Base-by-base conservation (phyloP, 2,329 filamentous ascomycete genomes). In the Arthrobotrys iridis region DNA sequence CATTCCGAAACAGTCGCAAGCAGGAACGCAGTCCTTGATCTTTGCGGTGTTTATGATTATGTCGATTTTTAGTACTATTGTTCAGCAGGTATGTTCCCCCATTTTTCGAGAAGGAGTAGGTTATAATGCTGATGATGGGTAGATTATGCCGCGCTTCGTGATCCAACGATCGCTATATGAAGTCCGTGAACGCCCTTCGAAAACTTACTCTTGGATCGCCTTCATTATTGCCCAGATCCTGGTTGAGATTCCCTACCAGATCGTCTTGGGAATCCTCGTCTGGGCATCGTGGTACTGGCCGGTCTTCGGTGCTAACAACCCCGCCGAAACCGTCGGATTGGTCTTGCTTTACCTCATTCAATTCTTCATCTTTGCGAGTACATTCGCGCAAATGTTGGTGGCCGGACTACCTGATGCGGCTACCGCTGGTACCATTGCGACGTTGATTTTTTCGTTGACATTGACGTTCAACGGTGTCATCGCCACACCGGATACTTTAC, bases 221-320 rank as follows among this genome's bases (percentile, higher is more conserved):
- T 96, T 96, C 81, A 91, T 96, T 85, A 84, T 94, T 26, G 88
- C 90, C 70, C 91, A 93, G 82, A 91, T 96, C 77, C 83, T 93
- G 24, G 92, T 94, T 72, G 93, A 97, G 82, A 84, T 97, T 1
- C 92, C 93, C 0, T 97, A 91, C 89, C 93, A 96, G 81, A 87
- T 89, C 0, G 82, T 95, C 45, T 90, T 91, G 86, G 87, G 88
- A 2, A 85, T 89, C n/a, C 83, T 96, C 77, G 90, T 93, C 84
- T 96, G 85, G 84, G 86, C 92, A 80, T 89, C 86, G 81, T 94
- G 91, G 88, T 96, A 96, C 85, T 97, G 93, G 81, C 91, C 92
- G 0, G 87, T 96, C 1, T 83, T 85, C 15, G 84, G 84, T 0
- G 87, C 88, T 2, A 86, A 86, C 72, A 84, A 88, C 77, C 86